Base-by-base conservation (phyloP, 345 rosid species). In the Rhizophora apiculata region DNA sequence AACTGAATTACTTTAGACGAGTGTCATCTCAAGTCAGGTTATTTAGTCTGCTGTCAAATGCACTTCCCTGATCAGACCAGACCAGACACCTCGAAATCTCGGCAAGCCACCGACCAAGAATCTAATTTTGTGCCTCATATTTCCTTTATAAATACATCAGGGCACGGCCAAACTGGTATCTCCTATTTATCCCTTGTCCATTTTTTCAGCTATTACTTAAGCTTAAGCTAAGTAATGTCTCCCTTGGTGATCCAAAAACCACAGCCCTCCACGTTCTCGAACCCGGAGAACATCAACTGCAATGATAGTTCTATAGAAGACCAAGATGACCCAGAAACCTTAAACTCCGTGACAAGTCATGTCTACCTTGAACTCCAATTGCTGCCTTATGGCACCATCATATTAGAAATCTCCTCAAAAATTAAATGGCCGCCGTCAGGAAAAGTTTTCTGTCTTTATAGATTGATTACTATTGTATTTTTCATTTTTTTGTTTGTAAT, bases 311-410 rank as follows among this genome's bases (percentile, higher is more conserved):
- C 39, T 0, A 31, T 32, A 5, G 74, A 46, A 32, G 76, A 71
- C 6, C 69, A 75, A n/a, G 81, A 75, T 22, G 75, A 69, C 6
- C 60, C 32, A 39, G 76, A 63, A 55, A 67, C 56, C 68, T 31
- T 20, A 2, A 46, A 32, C 59, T 19, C 11, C 0, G 78, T 82
- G 3, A 75, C 76, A 2, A 80, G 69, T 63, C 83, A 76, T 70
- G 36, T 85, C 65, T 32, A 6, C 36, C 6, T 34, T 34, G 8
- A 34, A 34, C 37, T 9, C 9, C 31, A 30, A 30, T 30, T 30
- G 31, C 31, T 30, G 31, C 31, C 31, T 2, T 30, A 30, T 30
- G 4, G 31, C 31, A 30, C 31, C 31, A 30, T 30, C 31, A 30
- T 0, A 30, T 30, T 30, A 30, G 4, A 30, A 30, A 30, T 30